A percentile compares a stretch with the other conserved stretches of the same genome.
These are phyloP conservation scores for Amborella trichopoda DNA, from an alignment of 164 flowering plant species.

Conservation along the genomic window DNA sequence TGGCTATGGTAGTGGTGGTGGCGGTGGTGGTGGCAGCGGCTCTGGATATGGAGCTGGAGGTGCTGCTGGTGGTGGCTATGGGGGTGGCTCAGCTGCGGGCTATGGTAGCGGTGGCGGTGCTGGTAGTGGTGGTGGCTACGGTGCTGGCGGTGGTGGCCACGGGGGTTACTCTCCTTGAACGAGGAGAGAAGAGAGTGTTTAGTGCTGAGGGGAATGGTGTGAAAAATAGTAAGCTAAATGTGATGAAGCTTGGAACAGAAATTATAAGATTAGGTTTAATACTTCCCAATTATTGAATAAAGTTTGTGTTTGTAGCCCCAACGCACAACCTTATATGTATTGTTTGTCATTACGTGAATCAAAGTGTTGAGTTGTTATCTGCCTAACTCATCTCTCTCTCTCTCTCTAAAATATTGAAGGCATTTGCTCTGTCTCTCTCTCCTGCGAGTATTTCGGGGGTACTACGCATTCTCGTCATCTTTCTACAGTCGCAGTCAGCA, in stretches of 20 bases:
- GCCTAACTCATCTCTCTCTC: too few relatives aligned
- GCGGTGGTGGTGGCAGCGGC: constrained; percentile 1
- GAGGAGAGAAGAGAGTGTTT: constrained; percentile 1
- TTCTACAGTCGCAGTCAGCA: too few relatives aligned
- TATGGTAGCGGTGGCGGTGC: constrained; percentile 7
- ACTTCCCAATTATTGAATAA: neutral
- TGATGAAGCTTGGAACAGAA: too few relatives aligned
- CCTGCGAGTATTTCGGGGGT: too few relatives aligned
- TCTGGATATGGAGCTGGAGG: constrained; percentile 10
- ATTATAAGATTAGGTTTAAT: too few relatives aligned
- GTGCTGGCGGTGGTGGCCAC: constrained; percentile 14
- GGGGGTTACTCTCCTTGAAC: constrained; percentile 6
- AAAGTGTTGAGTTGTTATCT: too few relatives aligned
- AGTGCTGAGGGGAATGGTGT: neutral
- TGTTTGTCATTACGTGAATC: too few relatives aligned
- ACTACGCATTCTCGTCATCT: too few relatives aligned
- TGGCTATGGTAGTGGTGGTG: constrained; percentile 6
- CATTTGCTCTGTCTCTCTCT: too few relatives aligned
- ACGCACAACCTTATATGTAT: too few relatives aligned
- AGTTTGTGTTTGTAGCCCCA: neutral
- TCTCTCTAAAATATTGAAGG: too few relatives aligned
- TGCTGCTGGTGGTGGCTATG: constrained; percentile 15
- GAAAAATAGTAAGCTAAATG: neutral
- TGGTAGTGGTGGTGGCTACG: constrained; percentile 15
- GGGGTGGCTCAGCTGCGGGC: constrained; percentile 3